These are phyloP conservation scores for Hibiscus tridactylites DNA, from an alignment of 345 rosid species.

Conservation along the genomic window DNA sequence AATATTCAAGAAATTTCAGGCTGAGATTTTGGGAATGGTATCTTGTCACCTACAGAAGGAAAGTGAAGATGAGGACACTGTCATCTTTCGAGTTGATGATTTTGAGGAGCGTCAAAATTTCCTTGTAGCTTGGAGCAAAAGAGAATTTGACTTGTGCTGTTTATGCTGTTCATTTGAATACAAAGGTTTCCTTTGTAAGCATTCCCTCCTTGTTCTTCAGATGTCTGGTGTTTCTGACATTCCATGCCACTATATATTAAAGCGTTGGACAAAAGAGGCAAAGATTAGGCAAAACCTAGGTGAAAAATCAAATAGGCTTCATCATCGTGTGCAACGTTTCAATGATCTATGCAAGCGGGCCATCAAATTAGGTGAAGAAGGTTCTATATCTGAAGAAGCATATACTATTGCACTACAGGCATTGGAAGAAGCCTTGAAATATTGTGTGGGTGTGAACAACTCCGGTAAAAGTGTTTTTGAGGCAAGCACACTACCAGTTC, in stretches of 20 bases:
- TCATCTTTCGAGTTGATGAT: conserved; percentile 10
- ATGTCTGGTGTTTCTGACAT: conserved; percentile 12
- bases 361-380: conserved; percentile 19
- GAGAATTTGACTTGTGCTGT: conserved; percentile 4
- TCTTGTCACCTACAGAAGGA: conserved; percentile 18
- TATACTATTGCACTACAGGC: conserved; percentile 3
- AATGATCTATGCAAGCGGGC: conserved; percentile 43
- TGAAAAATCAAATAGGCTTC: conserved; percentile 8
- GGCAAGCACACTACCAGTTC: background rate
- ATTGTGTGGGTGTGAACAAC: conserved; percentile 12
- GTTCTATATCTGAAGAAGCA: conserved; percentile 12
- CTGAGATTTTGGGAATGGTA: conserved; percentile 12
- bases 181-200: conserved; percentile 19
- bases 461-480: conserved; percentile 1
- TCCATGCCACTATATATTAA: conserved; percentile 13
- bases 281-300: conserved; percentile 6
- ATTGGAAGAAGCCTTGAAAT: conserved; percentile 14
- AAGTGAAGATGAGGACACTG: conserved; percentile 9
- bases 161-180: conserved; percentile 17
- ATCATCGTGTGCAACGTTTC: conserved; percentile 22
- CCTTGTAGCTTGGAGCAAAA: conserved; percentile 14
- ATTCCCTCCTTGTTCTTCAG: conserved; percentile 19
- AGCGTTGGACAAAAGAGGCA: conserved; percentile 17
- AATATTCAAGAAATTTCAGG: conserved; percentile 17
- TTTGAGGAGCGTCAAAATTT: conserved; percentile 12